A percentile compares a stretch with the other conserved stretches of the same genome.
Conservation (phyloP, 257 asterid genomes). For the Phtheirospermum japonicum region DNA sequence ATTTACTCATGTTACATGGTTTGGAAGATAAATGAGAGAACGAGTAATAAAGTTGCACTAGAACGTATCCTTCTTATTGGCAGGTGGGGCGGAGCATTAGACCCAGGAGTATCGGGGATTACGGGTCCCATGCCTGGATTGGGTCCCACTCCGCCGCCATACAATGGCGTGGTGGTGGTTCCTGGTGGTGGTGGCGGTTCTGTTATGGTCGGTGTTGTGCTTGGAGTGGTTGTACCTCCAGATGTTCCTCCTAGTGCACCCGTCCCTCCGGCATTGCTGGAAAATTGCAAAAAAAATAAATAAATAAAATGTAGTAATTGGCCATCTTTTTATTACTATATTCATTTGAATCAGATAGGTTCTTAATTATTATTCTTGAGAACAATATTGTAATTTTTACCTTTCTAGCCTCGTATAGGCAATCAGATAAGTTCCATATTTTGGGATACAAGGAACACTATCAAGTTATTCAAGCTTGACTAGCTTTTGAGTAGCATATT, state of each 20-base stretch:
- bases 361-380: no score
- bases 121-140: slow-evolving; percentile 39
- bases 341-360: neutral
- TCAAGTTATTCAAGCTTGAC: no score
- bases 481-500: no score
- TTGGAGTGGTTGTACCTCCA: slow-evolving; percentile 30
- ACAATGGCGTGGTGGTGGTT: slow-evolving; percentile 29
- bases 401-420: no score
- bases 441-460: no score
- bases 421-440: no score
- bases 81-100: slow-evolving; percentile 25
- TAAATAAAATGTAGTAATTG: no score
- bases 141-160: slow-evolving; percentile 38
- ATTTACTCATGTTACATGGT: slow-evolving; percentile 21
- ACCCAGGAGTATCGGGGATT: slow-evolving; percentile 32
- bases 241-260: slow-evolving; percentile 30
- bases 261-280: slow-evolving; percentile 58
- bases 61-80: slow-evolving; percentile 20
- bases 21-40: slow-evolving; percentile 26
- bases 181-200: slow-evolving; percentile 48
- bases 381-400: no score
- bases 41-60: slow-evolving; percentile 27
- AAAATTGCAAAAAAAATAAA: slow-evolving; percentile 16
- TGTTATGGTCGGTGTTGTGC: slow-evolving; percentile 25
- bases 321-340: neutral